Percentiles rank a stretch among this genome's conserved stretches.
phyloP scores from a whole-genome alignment of 371 early-diverging fungal genomes.

The Paramicrosporidium saccamoebae region DNA sequence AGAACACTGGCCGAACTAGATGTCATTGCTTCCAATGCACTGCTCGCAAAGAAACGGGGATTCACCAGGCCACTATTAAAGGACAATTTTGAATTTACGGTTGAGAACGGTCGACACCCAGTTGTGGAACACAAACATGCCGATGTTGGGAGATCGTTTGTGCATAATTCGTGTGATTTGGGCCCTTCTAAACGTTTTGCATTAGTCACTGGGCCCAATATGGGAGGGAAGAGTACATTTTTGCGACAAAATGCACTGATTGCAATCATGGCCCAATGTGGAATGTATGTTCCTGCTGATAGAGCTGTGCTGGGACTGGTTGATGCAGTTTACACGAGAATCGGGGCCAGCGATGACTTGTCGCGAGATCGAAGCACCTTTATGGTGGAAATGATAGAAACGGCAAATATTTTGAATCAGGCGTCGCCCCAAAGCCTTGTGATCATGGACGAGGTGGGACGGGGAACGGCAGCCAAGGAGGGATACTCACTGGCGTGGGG shows the following conservation, averaged over 20 bases:
- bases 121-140: slow-evolving; percentile 41
- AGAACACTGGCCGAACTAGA: slow-evolving; percentile 7
- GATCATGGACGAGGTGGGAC: slow-evolving; percentile 91
- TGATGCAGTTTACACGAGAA: slow-evolving; percentile 55
- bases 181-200: slow-evolving; percentile 14
- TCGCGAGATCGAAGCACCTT: slow-evolving; percentile 73
- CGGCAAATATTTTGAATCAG: slow-evolving; percentile 43
- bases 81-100: slow-evolving; percentile 1
- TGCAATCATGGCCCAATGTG: slow-evolving; percentile 67
- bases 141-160: slow-evolving; percentile 16
- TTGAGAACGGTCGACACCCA: slow-evolving; percentile 42
- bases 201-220: slow-evolving; percentile 63
- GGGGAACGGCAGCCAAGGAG: slow-evolving; percentile 78
- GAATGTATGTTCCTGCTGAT: slow-evolving; percentile 67
- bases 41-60: slow-evolving; percentile 3
- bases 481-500: slow-evolving; percentile 71
- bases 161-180: slow-evolving; percentile 30
- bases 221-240: slow-evolving; percentile 87
- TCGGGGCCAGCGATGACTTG: slow-evolving; percentile 39
- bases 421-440: slow-evolving; percentile 47
- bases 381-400: slow-evolving; percentile 94
- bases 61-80: slow-evolving; percentile 6
- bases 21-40: slow-evolving; percentile 6
- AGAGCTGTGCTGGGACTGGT: slow-evolving; percentile 45
- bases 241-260: slow-evolving; percentile 46